phyloP scores from a whole-genome alignment of 176 grass and related monocot species.

The Rhynchospora breviuscula region DNA sequence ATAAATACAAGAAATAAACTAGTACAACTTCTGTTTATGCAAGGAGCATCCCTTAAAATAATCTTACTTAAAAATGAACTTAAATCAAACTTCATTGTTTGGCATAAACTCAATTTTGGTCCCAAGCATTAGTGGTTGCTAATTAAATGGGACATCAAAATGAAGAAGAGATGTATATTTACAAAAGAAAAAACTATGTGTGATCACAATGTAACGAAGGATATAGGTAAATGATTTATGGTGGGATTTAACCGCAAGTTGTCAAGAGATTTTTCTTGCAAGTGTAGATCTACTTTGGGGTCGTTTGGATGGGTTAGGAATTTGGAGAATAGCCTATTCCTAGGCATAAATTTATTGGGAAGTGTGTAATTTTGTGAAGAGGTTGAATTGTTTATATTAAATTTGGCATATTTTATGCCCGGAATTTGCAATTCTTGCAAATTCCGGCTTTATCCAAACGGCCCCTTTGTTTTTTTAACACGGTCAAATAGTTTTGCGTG shows the following conservation, averaged over 20 bases:
- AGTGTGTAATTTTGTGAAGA: too few species aligned
- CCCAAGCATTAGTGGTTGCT: neutral
- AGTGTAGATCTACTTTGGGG: conserved; percentile 14
- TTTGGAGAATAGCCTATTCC: too few species aligned
- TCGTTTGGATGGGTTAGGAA: too few species aligned
- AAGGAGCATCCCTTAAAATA: neutral
- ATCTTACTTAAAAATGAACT: neutral
- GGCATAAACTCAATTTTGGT: neutral
- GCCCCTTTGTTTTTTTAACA: conserved; percentile 14
- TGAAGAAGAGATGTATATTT: neutral
- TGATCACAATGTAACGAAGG: neutral
- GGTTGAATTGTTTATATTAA: too few species aligned
- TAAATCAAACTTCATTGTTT: neutral
- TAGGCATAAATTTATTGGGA: too few species aligned
- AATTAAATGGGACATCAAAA: neutral
- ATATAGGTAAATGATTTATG: neutral
- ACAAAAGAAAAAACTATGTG: neutral
- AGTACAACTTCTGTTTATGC: neutral
- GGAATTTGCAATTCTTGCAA: too few species aligned
- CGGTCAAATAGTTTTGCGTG: conserved; percentile 22
- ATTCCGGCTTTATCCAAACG: too few species aligned
- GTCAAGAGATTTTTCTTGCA: neutral
- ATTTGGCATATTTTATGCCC: too few species aligned
- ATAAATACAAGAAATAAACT: neutral
- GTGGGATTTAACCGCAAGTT: conserved; percentile 18